Percentiles rank a stretch among this genome's conserved stretches.
These are phyloP conservation scores for Talaromyces albobiverticillius DNA, from an alignment of 2,329 filamentous ascomycete genomes.

Conservation along the genomic window DNA sequence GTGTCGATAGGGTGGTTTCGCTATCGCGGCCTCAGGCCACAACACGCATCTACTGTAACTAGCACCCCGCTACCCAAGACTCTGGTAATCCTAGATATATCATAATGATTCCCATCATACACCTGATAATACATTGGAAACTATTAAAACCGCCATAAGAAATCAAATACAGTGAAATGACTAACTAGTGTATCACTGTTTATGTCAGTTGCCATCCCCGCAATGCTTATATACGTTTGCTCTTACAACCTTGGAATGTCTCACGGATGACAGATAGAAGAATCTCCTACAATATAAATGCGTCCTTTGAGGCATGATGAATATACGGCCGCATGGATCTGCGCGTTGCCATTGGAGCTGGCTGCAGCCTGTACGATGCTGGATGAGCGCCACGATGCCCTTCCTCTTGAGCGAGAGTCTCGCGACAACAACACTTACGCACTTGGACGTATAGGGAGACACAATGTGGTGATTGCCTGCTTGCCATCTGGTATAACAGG, in stretches of 20 bases:
- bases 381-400: constrained; percentile 3
- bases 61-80: too few species aligned
- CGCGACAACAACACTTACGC: constrained; percentile 1
- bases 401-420: neutral
- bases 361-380: constrained; percentile 5
- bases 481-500: constrained; percentile 18
- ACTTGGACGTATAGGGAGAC: constrained; percentile 4
- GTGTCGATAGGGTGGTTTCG: too few species aligned
- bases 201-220: neutral
- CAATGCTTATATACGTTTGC: neutral
- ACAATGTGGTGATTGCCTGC: constrained; percentile 21
- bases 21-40: too few species aligned
- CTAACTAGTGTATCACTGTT: neutral
- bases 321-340: constrained; percentile 3
- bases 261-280: neutral
- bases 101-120: too few species aligned
- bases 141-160: too few species aligned
- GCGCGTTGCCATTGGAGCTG: constrained; percentile 9
- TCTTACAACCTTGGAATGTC: neutral
- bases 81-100: too few species aligned
- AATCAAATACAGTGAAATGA: neutral
- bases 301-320: neutral
- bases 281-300: neutral
- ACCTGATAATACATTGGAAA: too few species aligned
- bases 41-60: too few species aligned